Conservation (phyloP, 805 yeast genomes). For the Tetrapisispora taiwanensis region DNA sequence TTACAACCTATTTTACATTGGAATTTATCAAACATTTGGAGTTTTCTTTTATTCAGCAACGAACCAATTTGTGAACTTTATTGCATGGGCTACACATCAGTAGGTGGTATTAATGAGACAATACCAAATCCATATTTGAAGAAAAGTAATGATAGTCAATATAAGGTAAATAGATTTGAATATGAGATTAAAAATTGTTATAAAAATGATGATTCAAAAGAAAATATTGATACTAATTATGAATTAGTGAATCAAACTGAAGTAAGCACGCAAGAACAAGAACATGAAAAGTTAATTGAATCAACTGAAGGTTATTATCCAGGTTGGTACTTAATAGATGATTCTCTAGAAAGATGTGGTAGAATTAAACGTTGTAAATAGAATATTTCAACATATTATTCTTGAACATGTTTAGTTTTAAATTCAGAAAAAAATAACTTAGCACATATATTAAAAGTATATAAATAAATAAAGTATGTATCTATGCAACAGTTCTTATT, state of each 20-base stretch:
- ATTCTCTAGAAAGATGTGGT: slow-evolving; percentile 27
- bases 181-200: slow-evolving; percentile 23
- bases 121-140: slow-evolving; percentile 55
- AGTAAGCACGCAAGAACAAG: slow-evolving; percentile 5
- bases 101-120: slow-evolving; percentile 73
- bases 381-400: neutral
- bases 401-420: neutral
- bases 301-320: slow-evolving; percentile 12
- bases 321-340: slow-evolving; percentile 28
- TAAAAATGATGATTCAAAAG: neutral
- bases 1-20: slow-evolving; percentile 85
- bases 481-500: neutral
- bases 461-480: neutral
- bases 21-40: slow-evolving; percentile 81
- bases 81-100: slow-evolving; percentile 77
- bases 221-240: slow-evolving; percentile 1
- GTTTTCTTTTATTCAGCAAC: slow-evolving; percentile 50
- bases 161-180: slow-evolving; percentile 9
- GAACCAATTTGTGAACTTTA: slow-evolving; percentile 68
- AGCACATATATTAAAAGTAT: neutral
- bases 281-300: too few species aligned
- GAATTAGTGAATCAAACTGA: slow-evolving; percentile 5
- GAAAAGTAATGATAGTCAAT: slow-evolving; percentile 4
- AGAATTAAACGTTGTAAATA: slow-evolving; percentile 10
- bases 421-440: slow-evolving; percentile 5